Conservation (phyloP, 495 filamentous ascomycete species). For the Hyaloscypha finlandica region DNA sequence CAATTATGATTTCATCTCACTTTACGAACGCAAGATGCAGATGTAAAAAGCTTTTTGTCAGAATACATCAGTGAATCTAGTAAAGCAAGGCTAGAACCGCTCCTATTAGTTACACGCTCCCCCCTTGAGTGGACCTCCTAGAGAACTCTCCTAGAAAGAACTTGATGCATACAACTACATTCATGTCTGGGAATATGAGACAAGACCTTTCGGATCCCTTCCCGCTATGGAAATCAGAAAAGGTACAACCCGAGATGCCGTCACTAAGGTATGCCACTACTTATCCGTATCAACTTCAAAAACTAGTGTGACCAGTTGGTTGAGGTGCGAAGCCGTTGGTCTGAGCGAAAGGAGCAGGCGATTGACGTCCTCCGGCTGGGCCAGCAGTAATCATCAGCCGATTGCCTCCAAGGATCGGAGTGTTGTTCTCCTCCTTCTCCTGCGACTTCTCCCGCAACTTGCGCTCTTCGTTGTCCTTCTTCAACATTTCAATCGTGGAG, state of each 20-base stretch:
- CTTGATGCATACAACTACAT: constrained; percentile 32
- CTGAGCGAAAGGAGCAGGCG: constrained; percentile 66
- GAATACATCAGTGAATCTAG: constrained; percentile 34
- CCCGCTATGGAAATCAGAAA: constrained; percentile 26
- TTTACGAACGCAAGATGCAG: background rate
- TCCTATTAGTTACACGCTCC: constrained; percentile 33
- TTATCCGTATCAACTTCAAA: constrained; percentile 42
- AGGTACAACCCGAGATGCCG: constrained; percentile 22
- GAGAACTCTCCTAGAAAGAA: constrained; percentile 14
- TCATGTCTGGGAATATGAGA: constrained; percentile 27
- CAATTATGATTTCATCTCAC: background rate
- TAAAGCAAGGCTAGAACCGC: constrained; percentile 26
- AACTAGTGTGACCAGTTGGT: constrained; percentile 67
- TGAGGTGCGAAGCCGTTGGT: constrained; percentile 82
- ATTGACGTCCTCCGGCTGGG: constrained; percentile 54
- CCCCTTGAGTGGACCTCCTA: constrained; percentile 5
- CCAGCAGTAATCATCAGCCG: constrained; percentile 99
- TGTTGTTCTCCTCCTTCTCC: constrained; percentile 86
- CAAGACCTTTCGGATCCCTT: constrained; percentile 5
- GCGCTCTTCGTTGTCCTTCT: constrained; percentile 97
- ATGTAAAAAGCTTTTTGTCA: constrained; percentile 28
- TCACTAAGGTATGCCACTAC: constrained; percentile 32
- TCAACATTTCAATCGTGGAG: constrained; percentile 76
- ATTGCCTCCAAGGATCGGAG: constrained; percentile 87
- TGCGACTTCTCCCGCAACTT: constrained; percentile 85